These are phyloP conservation scores for Neurospora sp. DNA, from an alignment of 495 filamentous ascomycete genomes.

Conservation along the genomic window DNA sequence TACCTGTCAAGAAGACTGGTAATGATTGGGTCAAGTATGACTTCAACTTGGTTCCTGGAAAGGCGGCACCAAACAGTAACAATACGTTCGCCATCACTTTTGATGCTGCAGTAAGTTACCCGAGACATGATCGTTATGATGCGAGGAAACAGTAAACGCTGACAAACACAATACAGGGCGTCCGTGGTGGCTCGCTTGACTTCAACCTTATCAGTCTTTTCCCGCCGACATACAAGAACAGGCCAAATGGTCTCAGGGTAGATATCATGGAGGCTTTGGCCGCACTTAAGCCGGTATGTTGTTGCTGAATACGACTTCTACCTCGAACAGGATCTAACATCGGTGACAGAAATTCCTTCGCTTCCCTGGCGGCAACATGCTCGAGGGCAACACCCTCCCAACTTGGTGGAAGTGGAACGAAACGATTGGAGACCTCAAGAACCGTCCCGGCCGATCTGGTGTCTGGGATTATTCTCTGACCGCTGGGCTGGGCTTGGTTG, in stretches of 20 bases:
- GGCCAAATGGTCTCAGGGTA: slow-evolving; percentile 50
- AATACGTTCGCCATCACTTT: slow-evolving; percentile 58
- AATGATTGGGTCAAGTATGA: slow-evolving; percentile 39
- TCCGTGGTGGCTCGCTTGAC: slow-evolving; percentile 39
- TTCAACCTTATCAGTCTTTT: slow-evolving; percentile 59
- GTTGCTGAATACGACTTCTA: neutral
- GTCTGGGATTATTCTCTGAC: slow-evolving; percentile 54
- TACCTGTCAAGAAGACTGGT: slow-evolving; percentile 23
- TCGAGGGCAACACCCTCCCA: slow-evolving; percentile 44
- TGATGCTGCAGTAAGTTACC: slow-evolving; percentile 30
- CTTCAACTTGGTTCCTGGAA: slow-evolving; percentile 32
- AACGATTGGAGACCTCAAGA: slow-evolving; percentile 53
- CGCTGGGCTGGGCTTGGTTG: slow-evolving; percentile 51
- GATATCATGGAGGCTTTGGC: slow-evolving; percentile 49
- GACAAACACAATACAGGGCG: slow-evolving; percentile 16
- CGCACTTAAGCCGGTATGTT: slow-evolving; percentile 35
- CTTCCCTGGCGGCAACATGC: slow-evolving; percentile 59
- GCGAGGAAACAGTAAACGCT: neutral
- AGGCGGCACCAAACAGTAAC: slow-evolving; percentile 45
- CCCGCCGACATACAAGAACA: slow-evolving; percentile 54
- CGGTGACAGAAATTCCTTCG: slow-evolving; percentile 39
- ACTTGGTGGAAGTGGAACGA: slow-evolving; percentile 59
- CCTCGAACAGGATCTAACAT: neutral
- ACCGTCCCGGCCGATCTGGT: slow-evolving; percentile 51
- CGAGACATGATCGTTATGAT: neutral